phyloP scores from a whole-genome alignment of 495 filamentous ascomycete species.

The Bryoglossum gracile region DNA sequence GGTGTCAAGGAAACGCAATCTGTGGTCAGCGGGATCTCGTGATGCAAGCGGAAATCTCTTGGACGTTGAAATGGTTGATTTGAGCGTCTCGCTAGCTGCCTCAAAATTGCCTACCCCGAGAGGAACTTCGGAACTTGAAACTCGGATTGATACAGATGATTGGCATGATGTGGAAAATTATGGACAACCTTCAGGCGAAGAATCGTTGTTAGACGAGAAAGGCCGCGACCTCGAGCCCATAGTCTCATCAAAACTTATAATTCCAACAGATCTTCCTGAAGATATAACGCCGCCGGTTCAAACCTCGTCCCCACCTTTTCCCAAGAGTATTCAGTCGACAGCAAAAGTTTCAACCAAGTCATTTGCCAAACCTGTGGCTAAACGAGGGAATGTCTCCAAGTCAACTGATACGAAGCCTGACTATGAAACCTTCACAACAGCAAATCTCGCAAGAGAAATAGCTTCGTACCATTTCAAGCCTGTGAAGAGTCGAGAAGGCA shows the following conservation, averaged over 20 bases:
- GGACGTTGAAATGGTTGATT: conserved; percentile 49
- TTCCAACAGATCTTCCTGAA: conserved; percentile 1
- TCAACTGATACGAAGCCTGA: conserved; percentile 40
- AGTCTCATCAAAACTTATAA: conserved; percentile 6
- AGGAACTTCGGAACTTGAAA: background rate
- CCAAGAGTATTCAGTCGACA: background rate
- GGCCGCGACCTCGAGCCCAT: background rate
- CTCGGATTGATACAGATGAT: background rate
- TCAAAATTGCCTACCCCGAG: background rate
- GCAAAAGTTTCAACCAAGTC: background rate
- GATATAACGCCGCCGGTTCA: background rate
- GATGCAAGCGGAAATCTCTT: conserved; percentile 54
- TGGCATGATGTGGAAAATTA: conserved; percentile 36
- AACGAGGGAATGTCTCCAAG: too few species aligned
- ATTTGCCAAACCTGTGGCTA: background rate
- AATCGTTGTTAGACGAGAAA: background rate
- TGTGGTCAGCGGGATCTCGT: conserved; percentile 67
- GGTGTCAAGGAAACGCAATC: conserved; percentile 22
- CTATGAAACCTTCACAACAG: conserved; percentile 56
- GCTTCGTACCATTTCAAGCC: conserved; percentile 67
- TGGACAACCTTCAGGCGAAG: conserved; percentile 19
- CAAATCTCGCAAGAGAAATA: conserved; percentile 55
- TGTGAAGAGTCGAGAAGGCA: conserved; percentile 58
- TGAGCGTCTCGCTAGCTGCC: conserved; percentile 39
- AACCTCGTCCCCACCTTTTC: background rate